phyloP scores from a whole-genome alignment of 768 basidiomycete species.

The Lentinula aciculospora region DNA sequence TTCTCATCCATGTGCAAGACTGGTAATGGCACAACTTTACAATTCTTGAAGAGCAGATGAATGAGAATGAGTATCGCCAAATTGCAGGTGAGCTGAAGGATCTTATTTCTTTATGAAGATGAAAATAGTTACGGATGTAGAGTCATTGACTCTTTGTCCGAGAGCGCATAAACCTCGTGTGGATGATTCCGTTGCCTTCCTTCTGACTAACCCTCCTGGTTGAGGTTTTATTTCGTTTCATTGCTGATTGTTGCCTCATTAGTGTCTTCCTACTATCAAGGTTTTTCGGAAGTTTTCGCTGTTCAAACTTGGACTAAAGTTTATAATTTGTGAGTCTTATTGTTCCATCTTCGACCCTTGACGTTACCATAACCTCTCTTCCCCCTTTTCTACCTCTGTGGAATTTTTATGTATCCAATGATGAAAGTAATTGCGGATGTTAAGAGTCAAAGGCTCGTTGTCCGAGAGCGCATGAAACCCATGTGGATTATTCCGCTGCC shows the following conservation, averaged over 20 bases:
- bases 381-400: too few species aligned
- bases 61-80: too few species aligned
- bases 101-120: neutral
- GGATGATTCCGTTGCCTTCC: slow-evolving; percentile 10
- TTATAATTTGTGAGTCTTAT: too few species aligned
- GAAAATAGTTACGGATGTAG: slow-evolving; percentile 2
- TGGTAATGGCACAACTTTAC: too few species aligned
- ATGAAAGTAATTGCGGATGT: too few species aligned
- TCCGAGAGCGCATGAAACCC: slow-evolving; percentile 2
- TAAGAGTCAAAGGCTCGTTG: too few species aligned
- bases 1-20: too few species aligned
- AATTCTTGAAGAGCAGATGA: too few species aligned
- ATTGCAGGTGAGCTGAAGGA: neutral
- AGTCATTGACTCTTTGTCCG: slow-evolving; percentile 4
- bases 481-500: slow-evolving; percentile 2
- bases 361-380: too few species aligned
- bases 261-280: neutral
- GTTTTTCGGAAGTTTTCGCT: neutral
- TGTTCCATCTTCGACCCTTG: too few species aligned
- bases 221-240: neutral
- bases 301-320: neutral
- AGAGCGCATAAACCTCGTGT: slow-evolving; percentile 11
- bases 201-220: slow-evolving; percentile 1
- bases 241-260: neutral
- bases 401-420: too few species aligned